Conservation (phyloP, 106 monocot genomes). For the Allium fistulosum region DNA sequence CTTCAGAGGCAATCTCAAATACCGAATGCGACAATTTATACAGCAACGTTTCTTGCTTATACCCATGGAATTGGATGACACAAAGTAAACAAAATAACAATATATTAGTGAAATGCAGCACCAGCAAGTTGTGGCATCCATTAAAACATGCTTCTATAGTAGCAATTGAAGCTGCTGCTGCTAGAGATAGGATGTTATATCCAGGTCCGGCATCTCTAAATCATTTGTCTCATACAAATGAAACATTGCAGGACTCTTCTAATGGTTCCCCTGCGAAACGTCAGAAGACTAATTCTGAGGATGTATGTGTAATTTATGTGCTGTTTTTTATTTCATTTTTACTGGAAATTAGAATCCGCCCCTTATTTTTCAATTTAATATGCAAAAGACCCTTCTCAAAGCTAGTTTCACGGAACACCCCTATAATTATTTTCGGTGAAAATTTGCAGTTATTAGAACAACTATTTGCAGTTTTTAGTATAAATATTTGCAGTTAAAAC, state of each 20-base stretch:
- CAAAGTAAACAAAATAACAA: slow-evolving; percentile 10
- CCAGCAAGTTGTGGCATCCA: slow-evolving; percentile 63
- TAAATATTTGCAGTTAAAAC: too few species aligned
- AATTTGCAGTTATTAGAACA: too few species aligned
- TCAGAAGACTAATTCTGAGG: slow-evolving; percentile 28
- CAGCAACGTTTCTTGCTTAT: slow-evolving; percentile 43
- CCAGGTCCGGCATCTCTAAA: slow-evolving; percentile 16
- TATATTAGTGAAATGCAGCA: slow-evolving; percentile 3
- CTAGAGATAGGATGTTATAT: slow-evolving; percentile 52
- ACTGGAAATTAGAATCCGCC: too few species aligned
- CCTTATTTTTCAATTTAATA: too few species aligned
- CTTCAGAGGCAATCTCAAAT: neutral
- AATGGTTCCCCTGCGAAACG: slow-evolving; percentile 34
- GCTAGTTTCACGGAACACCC: too few species aligned
- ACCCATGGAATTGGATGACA: slow-evolving; percentile 65
- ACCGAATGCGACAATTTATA: slow-evolving; percentile 5
- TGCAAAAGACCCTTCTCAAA: too few species aligned
- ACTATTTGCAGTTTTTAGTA: too few species aligned
- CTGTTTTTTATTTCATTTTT: too few species aligned
- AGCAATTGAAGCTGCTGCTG: slow-evolving; percentile 75
- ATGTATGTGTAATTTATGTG: too few species aligned
- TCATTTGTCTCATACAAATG: slow-evolving; percentile 4
- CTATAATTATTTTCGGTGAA: too few species aligned
- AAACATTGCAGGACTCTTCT: slow-evolving; percentile 7
- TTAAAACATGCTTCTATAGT: slow-evolving; percentile 73